These are phyloP conservation scores for Dunaliella primolecta DNA, from an alignment of 139 green algal genomes.

Conservation along the genomic window DNA sequence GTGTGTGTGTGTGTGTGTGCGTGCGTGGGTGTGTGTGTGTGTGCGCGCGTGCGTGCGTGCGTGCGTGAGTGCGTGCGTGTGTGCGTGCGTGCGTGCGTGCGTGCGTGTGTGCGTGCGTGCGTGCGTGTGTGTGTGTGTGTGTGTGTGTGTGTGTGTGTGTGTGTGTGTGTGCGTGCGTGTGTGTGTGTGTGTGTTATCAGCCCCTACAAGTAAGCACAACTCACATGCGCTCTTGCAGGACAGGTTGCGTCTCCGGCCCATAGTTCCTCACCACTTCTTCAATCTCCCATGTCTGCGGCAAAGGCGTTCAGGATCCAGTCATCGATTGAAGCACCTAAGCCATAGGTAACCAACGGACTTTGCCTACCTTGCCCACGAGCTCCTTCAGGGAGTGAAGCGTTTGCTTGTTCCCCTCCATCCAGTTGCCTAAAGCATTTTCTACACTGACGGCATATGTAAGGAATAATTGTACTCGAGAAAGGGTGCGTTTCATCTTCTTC, in stretches of 20 bases:
- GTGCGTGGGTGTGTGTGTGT: constrained; percentile 8
- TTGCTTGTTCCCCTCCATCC: too few species aligned
- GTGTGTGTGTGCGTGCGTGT: constrained; percentile 7
- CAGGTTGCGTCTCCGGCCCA: not conserved
- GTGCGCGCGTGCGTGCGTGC: not conserved
- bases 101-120: not conserved
- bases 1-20: constrained; percentile 1
- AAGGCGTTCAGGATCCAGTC: too few species aligned
- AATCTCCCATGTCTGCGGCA: not conserved
- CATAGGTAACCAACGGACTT: too few species aligned
- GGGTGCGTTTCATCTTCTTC: too few species aligned
- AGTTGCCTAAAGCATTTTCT: too few species aligned
- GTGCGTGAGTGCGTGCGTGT: not conserved
- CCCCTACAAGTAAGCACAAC: too few species aligned
- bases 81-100: constrained; percentile 4
- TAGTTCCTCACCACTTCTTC: constrained; percentile 3
- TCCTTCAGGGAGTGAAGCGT: not conserved
- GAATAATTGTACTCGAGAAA: too few species aligned
- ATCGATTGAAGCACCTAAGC: too few species aligned
- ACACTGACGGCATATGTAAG: too few species aligned
- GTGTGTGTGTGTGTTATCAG: not conserved
- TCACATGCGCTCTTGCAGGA: constrained; percentile 10
- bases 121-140: constrained; percentile 6
- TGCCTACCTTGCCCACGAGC: not conserved
- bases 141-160: constrained; percentile 1